Base-by-base conservation (phyloP, 164 flowering plant species). In the Euptelea pleiosperma region DNA sequence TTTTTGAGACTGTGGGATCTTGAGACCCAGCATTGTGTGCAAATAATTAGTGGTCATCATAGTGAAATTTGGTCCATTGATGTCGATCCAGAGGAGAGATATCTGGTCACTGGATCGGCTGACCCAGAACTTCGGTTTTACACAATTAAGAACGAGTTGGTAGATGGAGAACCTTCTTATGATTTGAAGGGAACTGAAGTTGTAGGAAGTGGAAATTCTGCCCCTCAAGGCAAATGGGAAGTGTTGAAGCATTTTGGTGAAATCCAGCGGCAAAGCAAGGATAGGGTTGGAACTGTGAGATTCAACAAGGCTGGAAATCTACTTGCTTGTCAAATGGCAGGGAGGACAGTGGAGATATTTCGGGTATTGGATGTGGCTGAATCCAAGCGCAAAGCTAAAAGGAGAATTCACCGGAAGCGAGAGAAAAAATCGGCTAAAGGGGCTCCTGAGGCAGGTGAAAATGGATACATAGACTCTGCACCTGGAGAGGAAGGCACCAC, bases 21-120 rank as follows among this genome's bases (percentile, higher is more conserved):
- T 52, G 97, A 91, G 28, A 87, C 91, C 2, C 95, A 89, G 58
- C 86, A 91, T 52, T 94, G 99, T 65, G 68, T 89, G 79, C 99
- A 94, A 76, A 94, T 89, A 57, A 57, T 94, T 59, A 70, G 95
- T 70, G 96, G 93, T 3, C 97, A 94, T 72, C 96, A 85, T 70
- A 89, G 95, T 85, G 99, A 91, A 75, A 86, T 94, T 64, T 94
- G 99, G 97, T 91, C 99, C 11, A 66, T 94, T 21, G 97, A 89
- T 66, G 68, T 74, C 16, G 93, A 86, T 36, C 81, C 79, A 25
- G 85, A 78, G 43, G 93, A 89, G 72, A 79, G 82, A 46, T 94
- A 76, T 71, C 56, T 94, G 62, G 95, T 88, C 34, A 71, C 85
- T 60, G 99, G 99, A 24, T 94, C 99, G 5, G 81, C 84, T 9